These are phyloP conservation scores for Brassica napus DNA, from an alignment of 345 rosid species.

Conservation along the genomic window DNA sequence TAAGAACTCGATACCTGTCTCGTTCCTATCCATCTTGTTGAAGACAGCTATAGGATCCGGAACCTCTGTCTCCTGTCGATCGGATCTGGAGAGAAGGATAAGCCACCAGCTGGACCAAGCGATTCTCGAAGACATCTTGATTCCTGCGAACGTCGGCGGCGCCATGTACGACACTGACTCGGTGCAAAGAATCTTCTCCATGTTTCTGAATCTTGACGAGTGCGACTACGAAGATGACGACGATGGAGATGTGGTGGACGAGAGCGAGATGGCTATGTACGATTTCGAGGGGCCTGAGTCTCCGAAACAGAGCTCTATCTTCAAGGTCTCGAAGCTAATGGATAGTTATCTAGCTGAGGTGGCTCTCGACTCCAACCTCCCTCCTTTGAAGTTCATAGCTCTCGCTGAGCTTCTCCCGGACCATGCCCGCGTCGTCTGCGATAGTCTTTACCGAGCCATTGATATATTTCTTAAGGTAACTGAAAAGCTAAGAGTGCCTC, in stretches of 20 bases:
- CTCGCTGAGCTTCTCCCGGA: constrained; percentile 92
- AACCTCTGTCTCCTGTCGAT: constrained; percentile 68
- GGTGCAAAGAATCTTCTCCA: constrained; percentile 78
- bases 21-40: constrained; percentile 80
- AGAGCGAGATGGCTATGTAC: constrained; percentile 68
- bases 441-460: constrained; percentile 83
- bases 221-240: constrained; percentile 59
- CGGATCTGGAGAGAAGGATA: constrained; percentile 84
- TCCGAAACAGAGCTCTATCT: constrained; percentile 91
- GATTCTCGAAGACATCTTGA: constrained; percentile 85
- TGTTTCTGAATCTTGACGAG: constrained; percentile 83
- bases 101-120: constrained; percentile 96
- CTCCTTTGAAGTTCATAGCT: constrained; percentile 72
- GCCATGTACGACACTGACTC: constrained; percentile 81
- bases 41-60: constrained; percentile 74
- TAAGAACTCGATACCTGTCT: constrained; percentile 81
- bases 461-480: constrained; percentile 86
- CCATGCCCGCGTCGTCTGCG: constrained; percentile 80
- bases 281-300: constrained; percentile 91
- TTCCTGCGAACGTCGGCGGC: constrained; percentile 52
- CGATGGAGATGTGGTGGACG: constrained; percentile 55
- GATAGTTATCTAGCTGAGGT: constrained; percentile 88
- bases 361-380: constrained; percentile 72
- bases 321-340: constrained; percentile 84
- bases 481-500: background rate